Evolutionary conservation across 805 yeast species (phyloP).

Genomic region (Suhomyces sp.): DNA sequence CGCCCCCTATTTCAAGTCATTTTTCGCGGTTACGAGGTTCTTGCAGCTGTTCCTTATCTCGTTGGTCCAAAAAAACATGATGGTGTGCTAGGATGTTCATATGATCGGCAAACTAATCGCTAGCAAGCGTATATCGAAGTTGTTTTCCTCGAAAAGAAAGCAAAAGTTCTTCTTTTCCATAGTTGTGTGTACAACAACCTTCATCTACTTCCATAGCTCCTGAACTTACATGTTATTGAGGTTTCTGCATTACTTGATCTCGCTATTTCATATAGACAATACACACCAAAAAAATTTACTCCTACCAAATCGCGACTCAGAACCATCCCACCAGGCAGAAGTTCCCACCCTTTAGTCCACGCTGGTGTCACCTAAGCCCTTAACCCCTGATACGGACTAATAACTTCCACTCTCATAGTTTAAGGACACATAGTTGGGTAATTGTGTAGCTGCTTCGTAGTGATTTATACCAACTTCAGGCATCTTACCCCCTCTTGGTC

Average conservation of each 20-base stretch:
- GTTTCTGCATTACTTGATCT: not conserved
- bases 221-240: not conserved
- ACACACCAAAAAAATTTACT: not conserved
- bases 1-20: not conserved
- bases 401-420: not conserved
- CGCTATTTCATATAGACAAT: not conserved
- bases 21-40: not conserved
- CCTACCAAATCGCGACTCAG: not conserved
- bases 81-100: not conserved
- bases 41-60: not conserved
- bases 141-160: not conserved
- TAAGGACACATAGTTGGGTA: not conserved
- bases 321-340: not conserved
- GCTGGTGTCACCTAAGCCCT: not conserved
- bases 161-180: not conserved
- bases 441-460: not conserved
- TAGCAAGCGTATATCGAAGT: not conserved
- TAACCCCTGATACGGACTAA: not conserved
- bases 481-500: not conserved
- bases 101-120: not conserved
- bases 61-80: not conserved
- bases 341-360: not conserved
- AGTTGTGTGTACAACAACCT: not conserved
- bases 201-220: not conserved
- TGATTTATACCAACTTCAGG: not conserved